Conservation (phyloP, 371 early-diverging fungal genomes). For the Phascolomyces articulosus region DNA sequence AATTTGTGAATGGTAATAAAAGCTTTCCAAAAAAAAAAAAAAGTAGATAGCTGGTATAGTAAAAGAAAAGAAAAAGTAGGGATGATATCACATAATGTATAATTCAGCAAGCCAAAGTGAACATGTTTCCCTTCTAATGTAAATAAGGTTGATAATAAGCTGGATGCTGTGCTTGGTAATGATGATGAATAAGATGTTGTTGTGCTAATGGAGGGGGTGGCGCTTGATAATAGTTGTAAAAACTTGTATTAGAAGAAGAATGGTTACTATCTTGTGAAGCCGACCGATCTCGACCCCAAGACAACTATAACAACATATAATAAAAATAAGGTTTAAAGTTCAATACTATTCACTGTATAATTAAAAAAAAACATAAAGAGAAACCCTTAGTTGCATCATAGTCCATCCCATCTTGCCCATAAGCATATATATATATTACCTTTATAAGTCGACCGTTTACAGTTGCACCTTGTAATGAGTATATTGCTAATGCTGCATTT, state of each 20-base stretch:
- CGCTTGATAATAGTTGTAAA: not conserved
- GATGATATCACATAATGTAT: too few relatives aligned
- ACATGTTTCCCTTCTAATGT: not conserved
- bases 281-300: conserved; percentile 84
- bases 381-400: too few relatives aligned
- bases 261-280: not conserved
- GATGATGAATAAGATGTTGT: not conserved
- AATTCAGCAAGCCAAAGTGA: too few relatives aligned
- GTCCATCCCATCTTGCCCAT: too few relatives aligned
- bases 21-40: too few relatives aligned
- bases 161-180: not conserved
- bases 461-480: conserved; percentile 63
- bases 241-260: not conserved
- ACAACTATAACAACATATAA: conserved; percentile 57
- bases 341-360: too few relatives aligned
- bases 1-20: too few relatives aligned
- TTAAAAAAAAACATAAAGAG: too few relatives aligned
- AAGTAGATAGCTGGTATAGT: too few relatives aligned
- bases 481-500: conserved; percentile 81
- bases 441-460: conserved; percentile 74
- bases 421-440: conserved; percentile 34
- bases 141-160: conserved; percentile 1
- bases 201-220: not conserved
- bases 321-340: too few relatives aligned
- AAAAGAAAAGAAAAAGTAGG: too few relatives aligned